Evolutionary conservation across 192 early-diverging fungal genomes (phyloP).

Genomic region (Podila verticillata): DNA sequence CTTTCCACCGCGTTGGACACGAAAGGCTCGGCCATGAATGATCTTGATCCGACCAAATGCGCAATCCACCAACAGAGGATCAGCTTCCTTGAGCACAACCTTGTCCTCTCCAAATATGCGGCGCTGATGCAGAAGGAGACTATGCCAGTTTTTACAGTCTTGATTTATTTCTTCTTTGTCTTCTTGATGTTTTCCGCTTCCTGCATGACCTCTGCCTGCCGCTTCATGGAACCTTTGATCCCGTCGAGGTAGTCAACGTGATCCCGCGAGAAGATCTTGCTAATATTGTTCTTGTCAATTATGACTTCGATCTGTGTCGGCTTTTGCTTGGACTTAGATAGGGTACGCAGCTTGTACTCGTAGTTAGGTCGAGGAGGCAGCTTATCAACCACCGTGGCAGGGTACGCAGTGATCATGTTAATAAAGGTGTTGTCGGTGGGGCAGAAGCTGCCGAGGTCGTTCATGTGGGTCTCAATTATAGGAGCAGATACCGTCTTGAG

Average conservation of each 20-base stretch:
- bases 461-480: not conserved
- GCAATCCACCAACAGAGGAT: too few relatives aligned
- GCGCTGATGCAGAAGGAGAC: too few relatives aligned
- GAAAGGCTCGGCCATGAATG: too few relatives aligned
- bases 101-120: too few relatives aligned
- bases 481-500: constrained; percentile 8
- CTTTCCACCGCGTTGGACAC: too few relatives aligned
- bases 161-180: not conserved
- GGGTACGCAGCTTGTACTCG: not conserved
- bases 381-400: constrained; percentile 7
- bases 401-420: constrained; percentile 27
- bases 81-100: too few relatives aligned
- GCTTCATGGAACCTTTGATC: constrained; percentile 15
- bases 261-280: constrained; percentile 12
- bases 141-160: too few relatives aligned
- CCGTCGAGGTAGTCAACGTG: constrained; percentile 18
- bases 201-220: constrained; percentile 1
- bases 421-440: constrained; percentile 15
- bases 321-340: not conserved
- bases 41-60: too few relatives aligned
- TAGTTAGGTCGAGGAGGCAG: constrained; percentile 12
- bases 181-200: constrained; percentile 13
- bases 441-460: constrained; percentile 2
- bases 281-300: constrained; percentile 14
- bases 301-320: not conserved